Evolutionary conservation across 257 asterid genomes (phyloP).

Genomic region (Solanum pinnatisectum): DNA sequence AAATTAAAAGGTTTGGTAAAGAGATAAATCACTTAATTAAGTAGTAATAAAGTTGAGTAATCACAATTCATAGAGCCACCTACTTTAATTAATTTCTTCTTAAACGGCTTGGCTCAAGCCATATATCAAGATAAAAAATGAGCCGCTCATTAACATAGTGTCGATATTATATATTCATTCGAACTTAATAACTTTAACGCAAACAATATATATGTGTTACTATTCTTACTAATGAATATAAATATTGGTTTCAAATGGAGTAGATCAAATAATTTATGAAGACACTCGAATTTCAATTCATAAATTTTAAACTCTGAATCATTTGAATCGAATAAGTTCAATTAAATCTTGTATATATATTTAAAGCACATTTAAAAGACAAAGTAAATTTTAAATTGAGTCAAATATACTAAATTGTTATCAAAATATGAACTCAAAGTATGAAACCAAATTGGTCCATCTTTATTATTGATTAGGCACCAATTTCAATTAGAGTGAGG

Average conservation of each 20-base stretch:
- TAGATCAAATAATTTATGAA: too few relatives aligned
- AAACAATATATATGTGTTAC: neutral
- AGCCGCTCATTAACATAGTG: neutral
- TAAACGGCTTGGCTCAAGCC: neutral
- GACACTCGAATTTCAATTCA: too few relatives aligned
- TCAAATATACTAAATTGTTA: neutral
- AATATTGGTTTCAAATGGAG: neutral
- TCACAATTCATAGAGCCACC: neutral
- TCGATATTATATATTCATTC: neutral
- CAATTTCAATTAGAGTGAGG: neutral
- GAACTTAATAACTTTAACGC: neutral
- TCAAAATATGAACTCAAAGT: neutral
- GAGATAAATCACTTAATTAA: neutral
- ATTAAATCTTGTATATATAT: too few relatives aligned
- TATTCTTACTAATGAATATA: neutral
- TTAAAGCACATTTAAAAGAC: neutral
- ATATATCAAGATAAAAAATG: neutral
- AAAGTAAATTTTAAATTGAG: too few relatives aligned
- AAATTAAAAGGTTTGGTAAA: neutral
- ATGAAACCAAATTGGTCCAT: neutral
- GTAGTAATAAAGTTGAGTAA: neutral
- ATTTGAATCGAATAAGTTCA: neutral
- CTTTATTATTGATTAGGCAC: neutral
- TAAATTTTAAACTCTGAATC: too few relatives aligned
- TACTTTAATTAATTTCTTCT: neutral